A percentile compares a stretch with the other conserved stretches of the same genome.
Conservation (phyloP, 192 early-diverging fungal species). For the Umbelopsis vinacea region DNA sequence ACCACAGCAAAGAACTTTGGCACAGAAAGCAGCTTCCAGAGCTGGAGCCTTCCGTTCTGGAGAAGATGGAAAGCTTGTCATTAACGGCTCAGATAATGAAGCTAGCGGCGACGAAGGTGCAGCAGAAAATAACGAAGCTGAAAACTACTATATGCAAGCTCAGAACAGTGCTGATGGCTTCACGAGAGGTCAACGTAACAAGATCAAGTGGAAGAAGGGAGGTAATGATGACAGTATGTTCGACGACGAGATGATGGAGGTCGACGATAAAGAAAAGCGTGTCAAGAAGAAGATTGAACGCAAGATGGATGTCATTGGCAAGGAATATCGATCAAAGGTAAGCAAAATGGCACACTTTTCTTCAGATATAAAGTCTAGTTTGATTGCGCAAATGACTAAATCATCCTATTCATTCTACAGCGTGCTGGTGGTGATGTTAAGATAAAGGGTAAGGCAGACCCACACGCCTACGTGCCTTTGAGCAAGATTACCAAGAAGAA, state of each 20-base stretch:
- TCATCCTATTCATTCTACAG: conserved; percentile 16
- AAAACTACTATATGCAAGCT: conserved; percentile 88
- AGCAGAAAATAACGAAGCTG: conserved; percentile 54
- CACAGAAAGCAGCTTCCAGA: background rate
- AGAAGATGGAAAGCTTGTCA: conserved; percentile 82
- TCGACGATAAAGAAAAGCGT: conserved; percentile 59
- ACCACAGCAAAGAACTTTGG: conserved; percentile 28
- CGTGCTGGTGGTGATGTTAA: conserved; percentile 93
- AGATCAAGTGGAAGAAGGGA: conserved; percentile 90
- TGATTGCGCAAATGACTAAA: background rate
- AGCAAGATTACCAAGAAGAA: conserved; percentile 63
- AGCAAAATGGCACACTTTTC: background rate
- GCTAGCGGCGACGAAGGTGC: conserved; percentile 31
- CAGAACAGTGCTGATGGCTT: conserved; percentile 81
- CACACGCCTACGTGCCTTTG: conserved; percentile 95
- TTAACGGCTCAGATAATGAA: conserved; percentile 56
- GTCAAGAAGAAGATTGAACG: conserved; percentile 32
- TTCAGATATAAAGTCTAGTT: no score
- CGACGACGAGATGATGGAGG: conserved; percentile 65
- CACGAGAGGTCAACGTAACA: conserved; percentile 79
- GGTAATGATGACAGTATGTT: conserved; percentile 50
- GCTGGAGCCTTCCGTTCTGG: conserved; percentile 59
- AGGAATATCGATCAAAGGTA: conserved; percentile 83
- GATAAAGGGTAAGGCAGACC: conserved; percentile 84
- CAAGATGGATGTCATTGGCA: conserved; percentile 52